Conservation (phyloP, 768 basidiomycete genomes). For the Tricholoma sp. region DNA sequence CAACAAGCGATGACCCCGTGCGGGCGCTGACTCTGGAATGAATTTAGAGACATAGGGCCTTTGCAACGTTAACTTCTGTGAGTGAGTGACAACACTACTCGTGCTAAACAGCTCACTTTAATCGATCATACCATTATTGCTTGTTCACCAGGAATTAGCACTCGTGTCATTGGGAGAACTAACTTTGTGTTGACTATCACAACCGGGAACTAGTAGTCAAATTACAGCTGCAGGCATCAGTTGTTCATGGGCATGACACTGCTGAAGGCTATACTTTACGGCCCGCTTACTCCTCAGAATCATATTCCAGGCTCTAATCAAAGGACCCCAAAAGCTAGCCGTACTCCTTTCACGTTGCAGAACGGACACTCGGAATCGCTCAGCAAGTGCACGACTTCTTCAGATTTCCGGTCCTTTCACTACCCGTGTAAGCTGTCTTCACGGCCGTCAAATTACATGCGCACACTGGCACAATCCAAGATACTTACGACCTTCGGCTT, state of each 20-base stretch:
- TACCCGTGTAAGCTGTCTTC: neutral
- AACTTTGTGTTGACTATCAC: no score
- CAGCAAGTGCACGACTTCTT: neutral
- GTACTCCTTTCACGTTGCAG: neutral
- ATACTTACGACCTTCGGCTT: neutral
- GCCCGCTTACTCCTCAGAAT: no score
- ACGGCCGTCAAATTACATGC: neutral
- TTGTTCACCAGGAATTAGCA: neutral
- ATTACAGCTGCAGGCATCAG: neutral
- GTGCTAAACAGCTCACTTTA: no score
- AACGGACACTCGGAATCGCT: neutral
- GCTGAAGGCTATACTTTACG: no score
- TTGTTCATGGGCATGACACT: neutral
- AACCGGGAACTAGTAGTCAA: no score
- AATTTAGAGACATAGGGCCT: no score
- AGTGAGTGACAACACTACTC: no score
- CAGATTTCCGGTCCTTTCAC: neutral
- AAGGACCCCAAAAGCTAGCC: neutral
- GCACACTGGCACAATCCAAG: neutral
- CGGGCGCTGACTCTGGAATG: no score
- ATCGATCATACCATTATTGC: no score
- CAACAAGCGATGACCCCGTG: no score
- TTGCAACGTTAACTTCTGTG: no score
- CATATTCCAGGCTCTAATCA: neutral
- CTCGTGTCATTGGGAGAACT: no score